Evolutionary conservation across 345 rosid species (phyloP), one percentile per base, ranked within the genome.

Genomic region (Corchorus olitorius): DNA sequence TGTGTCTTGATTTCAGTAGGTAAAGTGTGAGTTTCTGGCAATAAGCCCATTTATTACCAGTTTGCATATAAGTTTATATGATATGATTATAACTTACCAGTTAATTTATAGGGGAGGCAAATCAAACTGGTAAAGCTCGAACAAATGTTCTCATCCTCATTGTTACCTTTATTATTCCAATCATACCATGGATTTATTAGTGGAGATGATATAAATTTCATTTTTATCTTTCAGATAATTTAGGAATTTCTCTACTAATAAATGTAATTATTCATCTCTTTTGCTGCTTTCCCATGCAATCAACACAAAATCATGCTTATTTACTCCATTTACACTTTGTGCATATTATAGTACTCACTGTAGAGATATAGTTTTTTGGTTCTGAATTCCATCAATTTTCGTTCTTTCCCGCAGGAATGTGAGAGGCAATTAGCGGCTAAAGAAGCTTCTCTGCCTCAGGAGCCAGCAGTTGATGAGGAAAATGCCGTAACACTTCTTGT

Each of bases 401-500:
- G 10, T 82, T 72, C 48, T 63, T 64, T 50, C 52, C 76, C 70
- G 75, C 89, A 97, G 99, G 99, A 97, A 84, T 82, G 84, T 75
- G 96, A 92, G 81, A 90, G 98, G 75, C 91, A 85, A 61, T 84
- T 94, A 86, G 89, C 86, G 3, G 91, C 89, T 48, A 97, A 97
- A 86, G 98, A 92, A 87, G 97, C 96, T 71, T 92, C 99, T 67
- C 87, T 97, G 81, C 97, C 98, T 67, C 86, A 76, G 79, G 98
- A 94, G 75, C 99, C 99, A 69, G 82, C 93, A 55, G 76, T 93
- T 48, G 87, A 87, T 73, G 93, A 97, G 79, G 97, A 94, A 77
- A 90, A 90, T 80, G 97, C 97, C 15, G 83, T 97, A 11, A 94
- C 91, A 53, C 97, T 97, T 75, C 83, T 92, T 72, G 97, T 94